These are phyloP conservation scores for Phytophthora nicotianae DNA, from an alignment of 352 stramenopile species.

Conservation along the genomic window DNA sequence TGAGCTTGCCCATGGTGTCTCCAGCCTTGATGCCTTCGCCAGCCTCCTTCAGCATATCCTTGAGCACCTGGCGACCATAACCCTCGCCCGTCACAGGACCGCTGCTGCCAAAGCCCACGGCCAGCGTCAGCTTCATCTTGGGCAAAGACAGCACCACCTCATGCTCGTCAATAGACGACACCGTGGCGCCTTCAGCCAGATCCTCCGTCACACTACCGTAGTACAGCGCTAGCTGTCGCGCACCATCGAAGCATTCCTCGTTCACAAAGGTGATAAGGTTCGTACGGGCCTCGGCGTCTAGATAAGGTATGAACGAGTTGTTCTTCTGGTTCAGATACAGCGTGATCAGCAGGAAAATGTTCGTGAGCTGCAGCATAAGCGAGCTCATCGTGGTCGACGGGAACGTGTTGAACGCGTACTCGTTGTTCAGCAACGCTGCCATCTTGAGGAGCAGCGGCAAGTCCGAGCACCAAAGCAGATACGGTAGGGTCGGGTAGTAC, in stretches of 20 bases:
- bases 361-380: constrained; percentile 91
- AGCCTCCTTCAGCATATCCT: constrained; percentile 72
- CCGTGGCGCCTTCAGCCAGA: constrained; percentile 56
- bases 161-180: constrained; percentile 84
- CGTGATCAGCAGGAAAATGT: constrained; percentile 85
- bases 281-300: constrained; percentile 76
- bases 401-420: constrained; percentile 97
- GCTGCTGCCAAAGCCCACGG: constrained; percentile 81
- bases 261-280: constrained; percentile 80
- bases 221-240: constrained; percentile 77
- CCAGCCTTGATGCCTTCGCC: constrained; percentile 57
- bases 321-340: constrained; percentile 73
- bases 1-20: constrained; percentile 80
- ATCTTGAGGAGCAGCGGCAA: constrained; percentile 83
- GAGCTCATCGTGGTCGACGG: constrained; percentile 93
- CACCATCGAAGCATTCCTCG: constrained; percentile 76
- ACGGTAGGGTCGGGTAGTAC: constrained; percentile 97
- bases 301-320: constrained; percentile 70
- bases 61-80: constrained; percentile 71
- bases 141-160: constrained; percentile 76
- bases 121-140: constrained; percentile 86
- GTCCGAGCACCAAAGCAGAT: constrained; percentile 93
- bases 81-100: constrained; percentile 75
- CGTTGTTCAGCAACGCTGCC: constrained; percentile 82
- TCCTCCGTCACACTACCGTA: constrained; percentile 86